phyloP scores from a whole-genome alignment of 2,329 filamentous ascomycete species.

The Fusarium siculi region DNA sequence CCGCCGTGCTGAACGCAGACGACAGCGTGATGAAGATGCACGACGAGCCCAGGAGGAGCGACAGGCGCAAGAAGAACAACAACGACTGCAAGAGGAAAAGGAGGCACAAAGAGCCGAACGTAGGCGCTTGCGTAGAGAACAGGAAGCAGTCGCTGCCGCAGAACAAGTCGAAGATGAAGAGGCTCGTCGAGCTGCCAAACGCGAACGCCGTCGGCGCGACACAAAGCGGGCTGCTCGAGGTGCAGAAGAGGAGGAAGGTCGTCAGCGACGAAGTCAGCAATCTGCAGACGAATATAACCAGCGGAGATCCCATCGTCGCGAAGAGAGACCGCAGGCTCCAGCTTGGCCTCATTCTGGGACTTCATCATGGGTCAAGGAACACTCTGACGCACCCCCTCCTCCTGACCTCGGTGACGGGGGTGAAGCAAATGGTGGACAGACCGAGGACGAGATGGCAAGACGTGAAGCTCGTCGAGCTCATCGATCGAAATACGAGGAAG shows the following conservation, averaged over 20 bases:
- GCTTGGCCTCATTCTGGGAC: conserved; percentile 73
- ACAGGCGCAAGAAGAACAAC: conserved; percentile 58
- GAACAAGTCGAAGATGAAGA: conserved; percentile 58
- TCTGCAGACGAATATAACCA: conserved; percentile 59
- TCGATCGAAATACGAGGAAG: conserved; percentile 56
- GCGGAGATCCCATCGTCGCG: conserved; percentile 53
- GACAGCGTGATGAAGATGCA: conserved; percentile 40
- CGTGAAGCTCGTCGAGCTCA: conserved; percentile 60
- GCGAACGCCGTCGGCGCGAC: conserved; percentile 64
- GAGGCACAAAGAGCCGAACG: conserved; percentile 63
- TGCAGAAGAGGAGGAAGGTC: conserved; percentile 50
- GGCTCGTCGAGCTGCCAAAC: conserved; percentile 56
- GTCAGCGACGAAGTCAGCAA: conserved; percentile 47
- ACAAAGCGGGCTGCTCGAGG: conserved; percentile 59
- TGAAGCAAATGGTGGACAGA: conserved; percentile 49
- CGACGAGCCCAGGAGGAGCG: conserved; percentile 60
- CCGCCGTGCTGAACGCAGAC: conserved; percentile 65
- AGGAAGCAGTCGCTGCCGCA: conserved; percentile 56
- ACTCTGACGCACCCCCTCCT: conserved; percentile 70
- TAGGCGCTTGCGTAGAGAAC: conserved; percentile 60
- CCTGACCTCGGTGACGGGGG: conserved; percentile 54
- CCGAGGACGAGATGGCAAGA: conserved; percentile 61
- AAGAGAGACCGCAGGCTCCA: conserved; percentile 46
- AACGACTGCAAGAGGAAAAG: conserved; percentile 62
- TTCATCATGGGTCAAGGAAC: conserved; percentile 73